Conservation (phyloP, 2,329 filamentous ascomycete genomes). For the Fusarium sp. region DNA sequence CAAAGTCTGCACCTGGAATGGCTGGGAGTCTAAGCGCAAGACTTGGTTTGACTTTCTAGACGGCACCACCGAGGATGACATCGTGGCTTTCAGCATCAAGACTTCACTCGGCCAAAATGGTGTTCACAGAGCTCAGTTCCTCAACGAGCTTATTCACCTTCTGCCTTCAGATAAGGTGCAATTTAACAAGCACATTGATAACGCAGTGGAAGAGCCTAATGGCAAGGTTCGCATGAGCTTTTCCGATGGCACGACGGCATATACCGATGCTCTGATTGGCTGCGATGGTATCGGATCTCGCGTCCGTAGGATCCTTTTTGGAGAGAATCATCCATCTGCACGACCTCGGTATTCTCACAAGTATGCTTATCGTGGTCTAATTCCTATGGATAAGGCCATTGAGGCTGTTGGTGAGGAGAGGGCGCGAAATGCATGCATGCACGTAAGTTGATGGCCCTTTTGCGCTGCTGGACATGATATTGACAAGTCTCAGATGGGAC, state of each 20-base stretch:
- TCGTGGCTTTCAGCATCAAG: slow-evolving; percentile 26
- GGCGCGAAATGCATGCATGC: slow-evolving; percentile 47
- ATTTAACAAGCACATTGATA: slow-evolving; percentile 52
- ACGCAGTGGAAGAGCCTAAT: slow-evolving; percentile 44
- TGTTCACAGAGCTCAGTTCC: slow-evolving; percentile 54
- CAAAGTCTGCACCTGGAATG: slow-evolving; percentile 42
- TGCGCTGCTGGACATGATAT: fast-evolving
- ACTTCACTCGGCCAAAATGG: slow-evolving; percentile 47
- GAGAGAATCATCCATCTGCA: slow-evolving; percentile 52
- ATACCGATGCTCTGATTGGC: slow-evolving; percentile 62
- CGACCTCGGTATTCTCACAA: slow-evolving; percentile 63
- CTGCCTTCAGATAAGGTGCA: slow-evolving; percentile 49
- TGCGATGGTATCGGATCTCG: slow-evolving; percentile 74
- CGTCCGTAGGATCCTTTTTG: slow-evolving; percentile 62
- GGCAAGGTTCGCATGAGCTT: slow-evolving; percentile 51
- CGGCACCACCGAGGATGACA: slow-evolving; percentile 25
- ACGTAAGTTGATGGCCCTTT: slow-evolving; percentile 20
- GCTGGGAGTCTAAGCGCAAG: slow-evolving; percentile 37
- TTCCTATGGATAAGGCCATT: slow-evolving; percentile 64
- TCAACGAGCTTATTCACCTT: slow-evolving; percentile 55
- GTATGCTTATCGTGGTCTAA: slow-evolving; percentile 65
- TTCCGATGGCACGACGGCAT: slow-evolving; percentile 53
- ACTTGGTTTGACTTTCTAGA: slow-evolving; percentile 44
- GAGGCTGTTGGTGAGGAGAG: slow-evolving; percentile 57
- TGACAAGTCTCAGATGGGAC: slow-evolving; percentile 52